Evolutionary conservation across 2,329 filamentous ascomycete genomes (phyloP).

Genomic region (Xylariaceae sp.): DNA sequence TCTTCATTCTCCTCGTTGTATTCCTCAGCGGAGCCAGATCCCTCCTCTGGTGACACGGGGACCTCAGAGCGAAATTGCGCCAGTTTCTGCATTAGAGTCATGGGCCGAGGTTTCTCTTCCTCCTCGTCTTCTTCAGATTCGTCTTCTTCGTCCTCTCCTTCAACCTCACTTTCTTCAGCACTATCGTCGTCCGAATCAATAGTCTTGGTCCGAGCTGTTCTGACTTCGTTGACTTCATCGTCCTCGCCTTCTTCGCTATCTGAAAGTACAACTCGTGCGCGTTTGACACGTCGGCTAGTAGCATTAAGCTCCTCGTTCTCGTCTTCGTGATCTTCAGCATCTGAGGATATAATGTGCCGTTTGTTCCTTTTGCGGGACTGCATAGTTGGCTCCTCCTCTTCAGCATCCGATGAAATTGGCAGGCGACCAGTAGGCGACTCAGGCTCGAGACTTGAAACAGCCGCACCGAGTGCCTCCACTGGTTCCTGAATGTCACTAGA

Average conservation of each 20-base stretch:
- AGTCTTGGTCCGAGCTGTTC: neutral
- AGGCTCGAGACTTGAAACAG: conserved; percentile 20
- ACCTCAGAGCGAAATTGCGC: conserved; percentile 18
- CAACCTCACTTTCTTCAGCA: conserved; percentile 8
- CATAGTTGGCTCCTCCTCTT: conserved; percentile 16
- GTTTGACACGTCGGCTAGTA: conserved; percentile 11
- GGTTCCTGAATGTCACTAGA: conserved; percentile 5
- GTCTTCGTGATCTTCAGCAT: conserved; percentile 18
- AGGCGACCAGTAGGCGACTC: conserved; percentile 15
- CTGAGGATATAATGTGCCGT: conserved; percentile 25
- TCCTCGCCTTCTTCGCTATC: conserved; percentile 18
- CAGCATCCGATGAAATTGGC: conserved; percentile 13
- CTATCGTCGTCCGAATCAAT: conserved; percentile 9
- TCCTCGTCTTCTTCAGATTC: conserved; percentile 11
- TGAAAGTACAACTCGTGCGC: conserved; percentile 10
- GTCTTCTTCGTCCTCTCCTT: conserved; percentile 8
- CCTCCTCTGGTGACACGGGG: conserved; percentile 9
- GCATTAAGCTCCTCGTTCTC: neutral
- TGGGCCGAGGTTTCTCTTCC: conserved; percentile 6
- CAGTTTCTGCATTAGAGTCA: conserved; percentile 10
- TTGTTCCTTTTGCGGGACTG: conserved; percentile 8
- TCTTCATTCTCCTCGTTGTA: conserved; percentile 8
- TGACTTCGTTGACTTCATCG: conserved; percentile 2
- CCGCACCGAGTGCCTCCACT: conserved; percentile 9
- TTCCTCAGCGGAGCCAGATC: no score